Percentiles rank a stretch among this genome's conserved stretches.
These are phyloP conservation scores for Detonula confervacea DNA, from an alignment of 352 stramenopile species.

Conservation along the genomic window DNA sequence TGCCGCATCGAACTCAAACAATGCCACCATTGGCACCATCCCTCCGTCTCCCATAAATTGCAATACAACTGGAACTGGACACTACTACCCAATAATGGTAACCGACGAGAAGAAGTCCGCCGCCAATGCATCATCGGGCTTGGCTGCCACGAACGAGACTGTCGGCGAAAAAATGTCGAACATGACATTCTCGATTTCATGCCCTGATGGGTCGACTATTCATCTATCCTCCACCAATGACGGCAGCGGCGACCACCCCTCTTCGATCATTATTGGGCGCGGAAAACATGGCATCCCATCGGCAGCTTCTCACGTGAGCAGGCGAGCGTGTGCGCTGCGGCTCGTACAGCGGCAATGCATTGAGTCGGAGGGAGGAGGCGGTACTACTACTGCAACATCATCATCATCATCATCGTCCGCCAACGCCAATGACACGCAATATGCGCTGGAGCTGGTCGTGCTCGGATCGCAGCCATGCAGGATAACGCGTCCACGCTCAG, in stretches of 20 bases:
- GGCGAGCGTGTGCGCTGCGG: not conserved
- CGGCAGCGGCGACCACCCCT: not conserved
- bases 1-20: too few species aligned
- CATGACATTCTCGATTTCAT: not conserved
- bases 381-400: not conserved
- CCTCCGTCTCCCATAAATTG: too few species aligned
- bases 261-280: not conserved
- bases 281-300: not conserved
- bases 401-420: too few species aligned
- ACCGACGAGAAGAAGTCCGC: too few species aligned
- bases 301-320: not conserved
- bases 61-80: too few species aligned
- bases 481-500: not conserved
- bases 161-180: too few species aligned
- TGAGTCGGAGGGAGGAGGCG: not conserved
- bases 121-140: too few species aligned
- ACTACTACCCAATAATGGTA: too few species aligned
- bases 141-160: too few species aligned
- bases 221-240: not conserved
- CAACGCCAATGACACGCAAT: too few species aligned
- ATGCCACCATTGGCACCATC: too few species aligned
- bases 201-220: not conserved
- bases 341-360: not conserved
- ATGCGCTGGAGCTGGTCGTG: not conserved
- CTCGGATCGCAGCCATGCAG: slow-evolving; percentile 1